phyloP scores from a whole-genome alignment of 768 basidiomycete genomes.

The Omphalotus guepiniiformis region DNA sequence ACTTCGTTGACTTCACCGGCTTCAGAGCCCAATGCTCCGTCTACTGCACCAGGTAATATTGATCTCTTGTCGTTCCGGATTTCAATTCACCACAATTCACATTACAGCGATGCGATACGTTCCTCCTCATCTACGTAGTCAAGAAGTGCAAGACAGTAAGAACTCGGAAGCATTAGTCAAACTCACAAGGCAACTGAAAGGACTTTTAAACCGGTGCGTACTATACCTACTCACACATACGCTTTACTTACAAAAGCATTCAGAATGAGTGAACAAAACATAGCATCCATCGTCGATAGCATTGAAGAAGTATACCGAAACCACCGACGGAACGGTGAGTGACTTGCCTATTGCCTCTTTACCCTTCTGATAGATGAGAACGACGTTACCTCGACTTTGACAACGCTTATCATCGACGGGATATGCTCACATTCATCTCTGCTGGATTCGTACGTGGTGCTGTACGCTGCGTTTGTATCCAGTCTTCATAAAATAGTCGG shows the following conservation, averaged over 20 bases:
- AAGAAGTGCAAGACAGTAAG: constrained; percentile 20
- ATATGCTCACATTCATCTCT: constrained; percentile 78
- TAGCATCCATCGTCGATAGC: constrained; percentile 64
- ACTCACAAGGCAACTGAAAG: constrained; percentile 76
- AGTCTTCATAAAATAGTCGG: constrained; percentile 78
- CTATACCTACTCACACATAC: neutral
- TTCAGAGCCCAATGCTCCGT: neutral
- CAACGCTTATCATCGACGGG: constrained; percentile 69
- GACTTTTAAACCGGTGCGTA: constrained; percentile 76
- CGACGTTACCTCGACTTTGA: constrained; percentile 84
- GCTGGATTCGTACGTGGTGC: constrained; percentile 84
- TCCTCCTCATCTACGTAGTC: constrained; percentile 73
- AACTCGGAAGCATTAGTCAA: constrained; percentile 44
- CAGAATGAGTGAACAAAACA: constrained; percentile 90
- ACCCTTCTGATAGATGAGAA: constrained; percentile 4
- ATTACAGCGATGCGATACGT: constrained; percentile 53
- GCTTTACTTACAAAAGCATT: constrained; percentile 2
- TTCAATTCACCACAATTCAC: constrained; percentile 5
- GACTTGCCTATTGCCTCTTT: neutral
- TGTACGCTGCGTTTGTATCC: constrained; percentile 83
- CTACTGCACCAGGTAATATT: constrained; percentile 12
- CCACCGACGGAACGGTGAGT: constrained; percentile 69
- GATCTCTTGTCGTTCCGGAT: neutral
- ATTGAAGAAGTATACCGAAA: constrained; percentile 77
- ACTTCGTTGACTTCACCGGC: constrained; percentile 27